These are phyloP conservation scores for Teratosphaeriaceae sp. DNA, from an alignment of 2,329 filamentous ascomycete genomes.

Conservation along the genomic window DNA sequence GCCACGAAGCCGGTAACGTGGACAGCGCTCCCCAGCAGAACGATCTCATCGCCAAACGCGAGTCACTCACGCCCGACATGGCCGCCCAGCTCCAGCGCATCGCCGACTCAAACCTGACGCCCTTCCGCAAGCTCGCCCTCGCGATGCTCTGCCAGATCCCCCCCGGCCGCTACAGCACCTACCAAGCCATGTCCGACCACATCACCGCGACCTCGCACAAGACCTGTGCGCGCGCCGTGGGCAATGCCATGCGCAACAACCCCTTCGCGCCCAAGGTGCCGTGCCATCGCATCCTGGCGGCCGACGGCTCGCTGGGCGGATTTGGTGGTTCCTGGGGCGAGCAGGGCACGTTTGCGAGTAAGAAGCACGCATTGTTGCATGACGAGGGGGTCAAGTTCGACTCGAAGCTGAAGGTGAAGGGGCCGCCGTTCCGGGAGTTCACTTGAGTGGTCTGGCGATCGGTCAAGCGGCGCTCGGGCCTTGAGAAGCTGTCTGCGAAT, in stretches of 20 bases:
- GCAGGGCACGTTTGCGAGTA: conserved; percentile 35
- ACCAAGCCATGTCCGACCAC: conserved; percentile 29
- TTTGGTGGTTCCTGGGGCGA: conserved; percentile 46
- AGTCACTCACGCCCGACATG: too few relatives aligned
- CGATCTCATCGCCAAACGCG: too few relatives aligned
- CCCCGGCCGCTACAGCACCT: conserved; percentile 30
- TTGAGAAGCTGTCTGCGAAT: too few relatives aligned
- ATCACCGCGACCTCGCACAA: conserved; percentile 27
- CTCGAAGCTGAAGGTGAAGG: conserved; percentile 35
- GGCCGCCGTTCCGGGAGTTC: conserved; percentile 29
- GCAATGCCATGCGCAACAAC: conserved; percentile 36
- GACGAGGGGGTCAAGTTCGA: conserved; percentile 42
- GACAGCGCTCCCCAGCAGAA: too few relatives aligned
- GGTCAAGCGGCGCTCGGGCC: too few relatives aligned
- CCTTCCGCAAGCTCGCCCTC: conserved; percentile 38
- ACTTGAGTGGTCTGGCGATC: too few relatives aligned
- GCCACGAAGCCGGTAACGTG: neutral
- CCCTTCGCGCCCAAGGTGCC: conserved; percentile 38
- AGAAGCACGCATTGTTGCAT: conserved; percentile 36
- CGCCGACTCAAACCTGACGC: conserved; percentile 40
- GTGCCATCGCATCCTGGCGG: conserved; percentile 34
- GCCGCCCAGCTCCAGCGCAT: conserved; percentile 33
- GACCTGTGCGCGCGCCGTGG: conserved; percentile 34
- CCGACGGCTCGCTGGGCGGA: conserved; percentile 39
- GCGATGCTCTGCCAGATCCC: conserved; percentile 30